Conservation (phyloP, 805 yeast genomes). For the Wickerhamomyces kurtzmanii region DNA sequence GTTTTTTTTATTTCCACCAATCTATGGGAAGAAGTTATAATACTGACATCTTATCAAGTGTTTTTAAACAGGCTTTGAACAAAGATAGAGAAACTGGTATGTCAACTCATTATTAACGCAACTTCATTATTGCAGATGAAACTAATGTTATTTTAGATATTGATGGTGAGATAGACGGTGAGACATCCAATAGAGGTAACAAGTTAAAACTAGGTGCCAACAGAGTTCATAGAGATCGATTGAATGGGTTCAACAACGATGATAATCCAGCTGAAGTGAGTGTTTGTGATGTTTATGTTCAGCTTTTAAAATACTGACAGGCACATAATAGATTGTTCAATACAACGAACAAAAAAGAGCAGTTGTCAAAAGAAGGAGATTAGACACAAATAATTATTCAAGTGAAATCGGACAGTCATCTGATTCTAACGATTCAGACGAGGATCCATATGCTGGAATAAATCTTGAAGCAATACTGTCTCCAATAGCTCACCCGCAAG, state of each 20-base stretch:
- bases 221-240: slow-evolving; percentile 31
- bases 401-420: slow-evolving; percentile 15
- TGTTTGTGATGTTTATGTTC: slow-evolving; percentile 26
- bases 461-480: slow-evolving; percentile 52
- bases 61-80: too few species aligned
- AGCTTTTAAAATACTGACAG: slow-evolving; percentile 20
- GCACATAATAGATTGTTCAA: too few species aligned
- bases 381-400: slow-evolving; percentile 7
- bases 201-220: slow-evolving; percentile 43
- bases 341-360: slow-evolving; percentile 22
- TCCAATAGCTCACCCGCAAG: slow-evolving; percentile 77
- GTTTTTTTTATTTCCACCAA: too few species aligned
- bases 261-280: slow-evolving; percentile 9
- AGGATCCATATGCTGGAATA: slow-evolving; percentile 36
- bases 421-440: slow-evolving; percentile 23
- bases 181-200: slow-evolving; percentile 44
- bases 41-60: too few species aligned
- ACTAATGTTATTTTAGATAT: too few species aligned
- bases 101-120: too few species aligned
- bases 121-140: too few species aligned
- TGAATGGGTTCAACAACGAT: slow-evolving; percentile 23
- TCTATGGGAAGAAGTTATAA: too few species aligned
- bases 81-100: too few species aligned
- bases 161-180: slow-evolving; percentile 17
- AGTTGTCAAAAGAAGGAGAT: slow-evolving; percentile 19